phyloP scores from a whole-genome alignment of 305 asterid species.

The Solanum aculeatissimum region DNA sequence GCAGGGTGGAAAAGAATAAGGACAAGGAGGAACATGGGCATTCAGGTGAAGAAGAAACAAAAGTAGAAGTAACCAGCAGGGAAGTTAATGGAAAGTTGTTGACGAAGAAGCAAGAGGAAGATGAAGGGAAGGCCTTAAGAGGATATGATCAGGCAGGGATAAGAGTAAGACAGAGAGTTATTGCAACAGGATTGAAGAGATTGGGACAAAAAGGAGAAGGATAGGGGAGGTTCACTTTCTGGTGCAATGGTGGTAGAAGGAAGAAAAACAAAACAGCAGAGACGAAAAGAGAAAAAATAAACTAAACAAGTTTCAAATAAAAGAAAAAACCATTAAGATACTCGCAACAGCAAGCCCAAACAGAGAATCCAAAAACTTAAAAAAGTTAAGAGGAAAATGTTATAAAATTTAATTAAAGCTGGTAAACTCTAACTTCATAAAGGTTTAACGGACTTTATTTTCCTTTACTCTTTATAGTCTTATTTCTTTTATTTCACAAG shows the following conservation, averaged over 20 bases:
- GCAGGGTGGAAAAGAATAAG: background rate
- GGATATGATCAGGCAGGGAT: background rate
- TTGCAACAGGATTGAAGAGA: background rate
- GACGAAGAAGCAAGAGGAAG: background rate
- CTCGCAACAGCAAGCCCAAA: background rate
- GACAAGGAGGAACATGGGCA: background rate
- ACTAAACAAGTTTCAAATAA: background rate
- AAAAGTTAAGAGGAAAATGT: background rate
- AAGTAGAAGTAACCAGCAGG: background rate
- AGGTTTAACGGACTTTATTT: background rate
- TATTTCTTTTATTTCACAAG: background rate
- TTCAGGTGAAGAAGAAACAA: background rate
- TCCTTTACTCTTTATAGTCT: background rate
- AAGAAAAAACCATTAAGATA: background rate
- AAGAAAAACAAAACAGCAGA: background rate
- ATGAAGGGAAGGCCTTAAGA: background rate
- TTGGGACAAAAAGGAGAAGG: background rate
- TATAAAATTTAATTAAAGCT: background rate
- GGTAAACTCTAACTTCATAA: background rate
- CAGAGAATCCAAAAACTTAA: background rate
- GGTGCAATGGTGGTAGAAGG: background rate
- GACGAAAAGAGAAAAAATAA: background rate
- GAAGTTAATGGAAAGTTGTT: background rate
- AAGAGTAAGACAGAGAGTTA: background rate
- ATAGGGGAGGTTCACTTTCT: background rate